A percentile compares a stretch with the other conserved stretches of the same genome.
Conservation (phyloP, 495 filamentous ascomycete species). For the Aspergillus asperescens region DNA sequence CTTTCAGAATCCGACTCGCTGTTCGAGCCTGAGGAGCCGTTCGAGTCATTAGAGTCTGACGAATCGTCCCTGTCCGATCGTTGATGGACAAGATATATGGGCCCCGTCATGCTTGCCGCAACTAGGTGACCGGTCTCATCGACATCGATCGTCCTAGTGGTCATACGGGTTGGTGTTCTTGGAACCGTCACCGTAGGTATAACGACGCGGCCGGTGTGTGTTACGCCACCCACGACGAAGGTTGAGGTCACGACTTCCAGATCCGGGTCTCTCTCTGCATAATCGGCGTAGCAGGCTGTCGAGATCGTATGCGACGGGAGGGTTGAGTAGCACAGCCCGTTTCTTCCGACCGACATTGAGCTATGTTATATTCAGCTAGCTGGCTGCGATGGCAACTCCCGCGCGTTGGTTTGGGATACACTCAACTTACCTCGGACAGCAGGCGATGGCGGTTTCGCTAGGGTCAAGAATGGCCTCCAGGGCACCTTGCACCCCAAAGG, state of each 20-base stretch:
- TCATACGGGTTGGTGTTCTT: background rate
- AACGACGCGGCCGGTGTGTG: background rate
- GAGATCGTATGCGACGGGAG: background rate
- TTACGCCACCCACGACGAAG: background rate
- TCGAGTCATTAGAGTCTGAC: no score
- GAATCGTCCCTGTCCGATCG: background rate
- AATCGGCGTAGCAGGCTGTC: background rate
- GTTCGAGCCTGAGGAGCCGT: no score
- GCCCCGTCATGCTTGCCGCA: background rate
- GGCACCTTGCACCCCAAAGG: constrained; percentile 3
- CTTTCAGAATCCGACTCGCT: no score
- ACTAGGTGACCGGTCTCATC: background rate
- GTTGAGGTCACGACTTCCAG: background rate
- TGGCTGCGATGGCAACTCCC: no score
- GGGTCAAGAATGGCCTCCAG: constrained; percentile 1
- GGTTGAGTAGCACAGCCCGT: constrained; percentile 2
- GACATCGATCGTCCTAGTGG: background rate
- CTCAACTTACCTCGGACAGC: constrained; percentile 8
- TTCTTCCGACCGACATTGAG: constrained; percentile 3
- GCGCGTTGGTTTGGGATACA: no score
- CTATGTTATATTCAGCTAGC: background rate
- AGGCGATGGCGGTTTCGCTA: constrained; percentile 7
- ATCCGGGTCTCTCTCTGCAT: no score
- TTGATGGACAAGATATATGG: background rate
- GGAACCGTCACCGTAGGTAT: background rate